phyloP scores from a whole-genome alignment of 1,284 basidiomycete species.

The Laetiporus sulphureus region DNA sequence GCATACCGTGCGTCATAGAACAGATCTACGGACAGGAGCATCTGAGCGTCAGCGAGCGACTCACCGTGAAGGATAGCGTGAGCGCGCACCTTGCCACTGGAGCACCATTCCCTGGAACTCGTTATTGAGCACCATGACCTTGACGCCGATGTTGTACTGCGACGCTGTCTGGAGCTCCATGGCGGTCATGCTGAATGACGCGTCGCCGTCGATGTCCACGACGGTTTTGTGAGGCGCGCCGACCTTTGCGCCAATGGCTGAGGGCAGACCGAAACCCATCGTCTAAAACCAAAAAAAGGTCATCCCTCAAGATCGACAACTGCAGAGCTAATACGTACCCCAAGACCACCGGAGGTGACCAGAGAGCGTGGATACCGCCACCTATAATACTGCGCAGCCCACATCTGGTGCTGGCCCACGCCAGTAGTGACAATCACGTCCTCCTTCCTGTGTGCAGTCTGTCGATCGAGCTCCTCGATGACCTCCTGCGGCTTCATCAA shows the following conservation, averaged over 20 bases:
- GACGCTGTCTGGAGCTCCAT: constrained; percentile 97
- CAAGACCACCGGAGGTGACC: constrained; percentile 96
- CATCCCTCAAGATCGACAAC: neutral
- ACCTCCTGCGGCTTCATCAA: constrained; percentile 96
- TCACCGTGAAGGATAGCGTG: neutral
- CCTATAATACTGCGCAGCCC: constrained; percentile 93
- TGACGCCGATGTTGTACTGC: constrained; percentile 91
- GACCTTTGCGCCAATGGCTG: constrained; percentile 95
- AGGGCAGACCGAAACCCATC: constrained; percentile 96
- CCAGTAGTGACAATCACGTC: constrained; percentile 89
- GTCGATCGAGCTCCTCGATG: constrained; percentile 83
- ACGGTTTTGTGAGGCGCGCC: constrained; percentile 92
- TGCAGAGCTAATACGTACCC: constrained; percentile 45
- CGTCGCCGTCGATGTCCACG: constrained; percentile 95
- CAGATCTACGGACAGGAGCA: constrained; percentile 53
- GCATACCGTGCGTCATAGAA: constrained; percentile 96
- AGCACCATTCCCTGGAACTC: constrained; percentile 98
- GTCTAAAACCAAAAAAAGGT: constrained; percentile 58
- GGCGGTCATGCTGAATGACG: constrained; percentile 98
- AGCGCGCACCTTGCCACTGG: constrained; percentile 88
- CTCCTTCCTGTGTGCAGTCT: constrained; percentile 70
- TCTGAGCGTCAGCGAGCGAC: neutral
- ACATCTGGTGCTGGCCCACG: constrained; percentile 99
- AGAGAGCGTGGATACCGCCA: constrained; percentile 86
- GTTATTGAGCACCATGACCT: constrained; percentile 87